A percentile compares a stretch with the other conserved stretches of the same genome.
phyloP scores from a whole-genome alignment of 805 yeast genomes.

The Wickerhamiella galacta region DNA sequence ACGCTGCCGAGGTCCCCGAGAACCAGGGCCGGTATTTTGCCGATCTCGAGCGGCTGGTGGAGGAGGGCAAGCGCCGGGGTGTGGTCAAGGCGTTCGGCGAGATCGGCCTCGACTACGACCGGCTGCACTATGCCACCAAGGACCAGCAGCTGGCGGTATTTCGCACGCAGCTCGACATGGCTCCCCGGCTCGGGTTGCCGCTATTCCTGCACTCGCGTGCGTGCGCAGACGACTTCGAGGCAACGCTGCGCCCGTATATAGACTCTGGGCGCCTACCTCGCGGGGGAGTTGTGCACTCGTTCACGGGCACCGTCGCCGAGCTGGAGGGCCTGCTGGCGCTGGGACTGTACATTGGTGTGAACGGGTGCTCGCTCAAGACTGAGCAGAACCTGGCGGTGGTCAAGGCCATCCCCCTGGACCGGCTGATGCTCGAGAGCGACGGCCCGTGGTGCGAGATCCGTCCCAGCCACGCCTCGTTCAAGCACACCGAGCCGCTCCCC shows the following conservation, averaged over 20 bases:
- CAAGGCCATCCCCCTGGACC: constrained; percentile 46
- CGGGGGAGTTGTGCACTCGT: constrained; percentile 86
- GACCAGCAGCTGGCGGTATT: constrained; percentile 56
- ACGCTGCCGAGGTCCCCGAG: constrained; percentile 29
- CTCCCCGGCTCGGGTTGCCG: constrained; percentile 42
- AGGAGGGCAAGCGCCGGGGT: constrained; percentile 32
- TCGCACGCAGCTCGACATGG: constrained; percentile 50
- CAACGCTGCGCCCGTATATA: constrained; percentile 45
- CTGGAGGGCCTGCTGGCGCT: constrained; percentile 36
- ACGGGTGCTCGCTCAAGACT: constrained; percentile 83
- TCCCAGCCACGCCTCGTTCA: constrained; percentile 60
- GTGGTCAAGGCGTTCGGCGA: constrained; percentile 79
- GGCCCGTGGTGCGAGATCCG: constrained; percentile 98
- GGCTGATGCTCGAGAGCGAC: constrained; percentile 77
- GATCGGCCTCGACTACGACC: constrained; percentile 86
- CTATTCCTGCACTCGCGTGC: constrained; percentile 81
- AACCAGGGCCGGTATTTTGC: constrained; percentile 27
- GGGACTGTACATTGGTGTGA: constrained; percentile 63
- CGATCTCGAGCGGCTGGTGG: constrained; percentile 33
- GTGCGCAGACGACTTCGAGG: constrained; percentile 64
- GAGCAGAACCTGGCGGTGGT: constrained; percentile 58
- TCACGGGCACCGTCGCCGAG: constrained; percentile 68
- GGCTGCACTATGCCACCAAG: constrained; percentile 58
- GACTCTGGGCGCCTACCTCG: constrained; percentile 23
- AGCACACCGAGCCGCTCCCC: constrained; percentile 31